phyloP scores from a whole-genome alignment of 2,329 filamentous ascomycete species.

The Neofusicoccum parvum region DNA sequence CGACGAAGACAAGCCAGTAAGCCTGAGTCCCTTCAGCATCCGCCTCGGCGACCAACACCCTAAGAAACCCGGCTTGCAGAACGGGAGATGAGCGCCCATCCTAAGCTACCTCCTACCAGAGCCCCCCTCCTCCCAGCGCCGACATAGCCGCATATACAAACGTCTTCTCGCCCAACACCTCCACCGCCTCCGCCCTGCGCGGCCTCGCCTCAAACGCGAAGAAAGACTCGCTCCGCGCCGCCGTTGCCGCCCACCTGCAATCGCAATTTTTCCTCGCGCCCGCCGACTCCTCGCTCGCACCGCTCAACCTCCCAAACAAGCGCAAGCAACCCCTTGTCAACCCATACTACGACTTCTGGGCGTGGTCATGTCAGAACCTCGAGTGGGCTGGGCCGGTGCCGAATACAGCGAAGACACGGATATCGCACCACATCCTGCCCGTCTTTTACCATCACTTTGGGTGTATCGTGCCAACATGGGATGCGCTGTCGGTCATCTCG shows the following conservation, averaged over 20 bases:
- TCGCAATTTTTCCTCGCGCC: slow-evolving; percentile 49
- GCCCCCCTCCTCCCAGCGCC: slow-evolving; percentile 51
- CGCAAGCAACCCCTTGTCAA: slow-evolving; percentile 51
- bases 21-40: not conserved
- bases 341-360: slow-evolving; percentile 69
- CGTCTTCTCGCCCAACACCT: slow-evolving; percentile 64
- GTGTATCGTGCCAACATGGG: slow-evolving; percentile 69
- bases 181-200: slow-evolving; percentile 63
- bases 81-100: not conserved
- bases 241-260: slow-evolving; percentile 59
- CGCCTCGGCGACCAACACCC: slow-evolving; percentile 7
- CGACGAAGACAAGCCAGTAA: slow-evolving; percentile 36
- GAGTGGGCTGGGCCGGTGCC: slow-evolving; percentile 66
- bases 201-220: slow-evolving; percentile 67
- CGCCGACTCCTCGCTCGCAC: slow-evolving; percentile 39
- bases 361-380: slow-evolving; percentile 64
- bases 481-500: slow-evolving; percentile 63
- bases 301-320: slow-evolving; percentile 39
- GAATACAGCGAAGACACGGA: slow-evolving; percentile 54
- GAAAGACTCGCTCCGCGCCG: slow-evolving; percentile 61
- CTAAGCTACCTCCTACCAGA: slow-evolving; percentile 25
- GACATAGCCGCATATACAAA: slow-evolving; percentile 69
- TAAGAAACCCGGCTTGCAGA: slow-evolving; percentile 25
- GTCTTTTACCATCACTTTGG: slow-evolving; percentile 80
- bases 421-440: slow-evolving; percentile 69